phyloP scores from a whole-genome alignment of 2,329 filamentous ascomycete genomes.

The Calonectria henricotiae region DNA sequence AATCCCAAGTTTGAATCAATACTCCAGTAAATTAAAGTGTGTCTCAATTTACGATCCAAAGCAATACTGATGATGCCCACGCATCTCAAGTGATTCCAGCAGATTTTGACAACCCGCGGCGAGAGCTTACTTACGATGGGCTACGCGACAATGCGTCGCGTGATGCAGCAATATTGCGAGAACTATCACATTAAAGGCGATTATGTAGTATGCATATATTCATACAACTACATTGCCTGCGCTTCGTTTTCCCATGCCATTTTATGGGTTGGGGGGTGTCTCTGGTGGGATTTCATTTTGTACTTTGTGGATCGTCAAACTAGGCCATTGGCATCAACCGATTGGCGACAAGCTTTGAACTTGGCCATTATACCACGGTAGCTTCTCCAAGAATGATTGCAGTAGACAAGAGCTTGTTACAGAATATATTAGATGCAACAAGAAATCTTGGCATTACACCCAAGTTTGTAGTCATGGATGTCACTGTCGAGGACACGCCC shows the following conservation, averaged over 20 bases:
- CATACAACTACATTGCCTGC: conserved; percentile 46
- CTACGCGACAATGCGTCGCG: conserved; percentile 41
- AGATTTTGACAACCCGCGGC: conserved; percentile 45
- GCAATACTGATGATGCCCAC: conserved; percentile 49
- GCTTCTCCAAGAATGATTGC: conserved; percentile 44
- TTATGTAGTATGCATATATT: conserved; percentile 49
- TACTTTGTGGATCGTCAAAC: neutral
- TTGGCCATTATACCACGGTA: conserved; percentile 47
- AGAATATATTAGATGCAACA: conserved; percentile 29
- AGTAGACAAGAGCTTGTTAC: conserved; percentile 36
- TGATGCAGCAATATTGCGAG: conserved; percentile 40
- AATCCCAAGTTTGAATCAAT: neutral
- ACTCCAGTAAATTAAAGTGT: conserved; percentile 47
- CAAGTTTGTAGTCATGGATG: conserved; percentile 24
- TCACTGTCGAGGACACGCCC: neutral
- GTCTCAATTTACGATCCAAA: conserved; percentile 48
- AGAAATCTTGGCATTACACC: neutral
- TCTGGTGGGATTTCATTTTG: conserved; percentile 38
- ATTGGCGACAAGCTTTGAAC: conserved; percentile 46
- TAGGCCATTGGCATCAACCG: conserved; percentile 46
- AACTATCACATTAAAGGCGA: conserved; percentile 29
- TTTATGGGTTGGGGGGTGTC: conserved; percentile 48
- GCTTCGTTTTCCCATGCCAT: conserved; percentile 43
- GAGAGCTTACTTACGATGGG: conserved; percentile 40
- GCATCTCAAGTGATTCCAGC: conserved; percentile 43